These are phyloP conservation scores for Hylodesmum podocarpum DNA, from an alignment of 306 rosid species.

Conservation along the genomic window DNA sequence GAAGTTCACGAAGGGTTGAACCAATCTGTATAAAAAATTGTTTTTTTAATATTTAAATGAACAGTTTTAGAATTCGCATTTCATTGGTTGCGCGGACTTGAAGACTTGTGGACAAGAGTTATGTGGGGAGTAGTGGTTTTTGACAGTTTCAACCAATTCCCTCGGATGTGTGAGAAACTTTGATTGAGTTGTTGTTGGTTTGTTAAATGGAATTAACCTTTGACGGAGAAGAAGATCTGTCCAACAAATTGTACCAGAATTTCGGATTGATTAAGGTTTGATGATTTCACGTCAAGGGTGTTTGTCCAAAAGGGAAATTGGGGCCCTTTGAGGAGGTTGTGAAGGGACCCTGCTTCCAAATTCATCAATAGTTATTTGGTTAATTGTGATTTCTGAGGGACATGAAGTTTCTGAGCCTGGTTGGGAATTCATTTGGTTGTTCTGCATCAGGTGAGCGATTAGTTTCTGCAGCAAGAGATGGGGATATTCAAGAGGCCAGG, in stretches of 20 bases:
- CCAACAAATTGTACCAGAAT: background rate
- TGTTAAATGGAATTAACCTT: constrained; percentile 39
- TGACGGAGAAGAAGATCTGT: constrained; percentile 12
- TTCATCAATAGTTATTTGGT: background rate
- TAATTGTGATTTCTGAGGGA: constrained; percentile 30
- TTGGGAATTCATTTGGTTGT: constrained; percentile 97
- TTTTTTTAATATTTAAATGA: constrained; percentile 34
- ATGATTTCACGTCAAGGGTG: constrained; percentile 23
- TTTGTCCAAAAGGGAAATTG: constrained; percentile 11
- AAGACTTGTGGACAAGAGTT: constrained; percentile 28
- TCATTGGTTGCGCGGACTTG: constrained; percentile 34
- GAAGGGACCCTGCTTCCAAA: constrained; percentile 24
- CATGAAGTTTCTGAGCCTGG: constrained; percentile 74
- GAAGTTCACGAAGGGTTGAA: constrained; percentile 49
- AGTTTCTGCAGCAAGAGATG: constrained; percentile 99
- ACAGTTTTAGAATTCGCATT: constrained; percentile 34
- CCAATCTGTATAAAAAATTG: constrained; percentile 22
- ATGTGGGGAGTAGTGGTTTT: constrained; percentile 30
- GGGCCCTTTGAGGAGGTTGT: constrained; percentile 14
- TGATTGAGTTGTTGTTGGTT: constrained; percentile 44
- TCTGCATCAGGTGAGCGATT: constrained; percentile 97
- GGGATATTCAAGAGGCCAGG: constrained; percentile 95
- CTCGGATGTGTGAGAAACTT: constrained; percentile 20
- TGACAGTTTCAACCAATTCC: constrained; percentile 50
- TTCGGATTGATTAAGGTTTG: constrained; percentile 43